Base-by-base conservation (phyloP, 306 rosid species). In the Lablab purpureus region DNA sequence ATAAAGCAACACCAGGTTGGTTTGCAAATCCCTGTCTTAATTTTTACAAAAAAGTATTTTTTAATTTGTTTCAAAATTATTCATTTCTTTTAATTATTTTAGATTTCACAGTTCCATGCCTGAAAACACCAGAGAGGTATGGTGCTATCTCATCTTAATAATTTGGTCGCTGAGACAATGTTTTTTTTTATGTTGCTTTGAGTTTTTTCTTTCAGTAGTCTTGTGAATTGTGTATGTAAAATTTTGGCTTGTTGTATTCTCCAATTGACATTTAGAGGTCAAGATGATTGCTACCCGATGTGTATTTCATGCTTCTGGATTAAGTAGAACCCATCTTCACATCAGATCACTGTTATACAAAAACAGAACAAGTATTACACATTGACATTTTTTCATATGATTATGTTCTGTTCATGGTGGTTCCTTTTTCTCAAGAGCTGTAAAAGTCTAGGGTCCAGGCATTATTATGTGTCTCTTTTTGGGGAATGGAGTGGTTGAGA, bases 51-150 rank as follows among this genome's bases (percentile, higher is more conserved):
- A 14, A 71, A 7, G 6, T 32, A 23, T 40, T 67, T 40, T 21
- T 41, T 12, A 1, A 25, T 55, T 68, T 9, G 14, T 34, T 41
- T 12, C 2, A 23, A 49, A 25, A 7, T 51, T 32, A 67, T 58
- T 60, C 4, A 51, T 60, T 15, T 9, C 6, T 32, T 47, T 77
- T 62, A 28, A n/a, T 58, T 80, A 69, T 65, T 49, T 80, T 55
- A 95, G 99, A 95, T 91, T 76, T 95, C 85, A 81, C 87, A n/a
- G 84, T 87, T 88, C 97, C 92, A 4, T 91, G 92, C 84, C 70
- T 91, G 81, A 95, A 91, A 89, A 91, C 95, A 34, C 92, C 97
- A 2, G 95, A 92, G 82, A 91, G 99, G 99, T 95, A 89, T 67
- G 85, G 22, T 74, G 14, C 82, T 74, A 56, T 78, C 41, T 71